These are phyloP conservation scores for Mortierella claussenii DNA, from an alignment of 192 early-diverging fungal species.

Conservation along the genomic window DNA sequence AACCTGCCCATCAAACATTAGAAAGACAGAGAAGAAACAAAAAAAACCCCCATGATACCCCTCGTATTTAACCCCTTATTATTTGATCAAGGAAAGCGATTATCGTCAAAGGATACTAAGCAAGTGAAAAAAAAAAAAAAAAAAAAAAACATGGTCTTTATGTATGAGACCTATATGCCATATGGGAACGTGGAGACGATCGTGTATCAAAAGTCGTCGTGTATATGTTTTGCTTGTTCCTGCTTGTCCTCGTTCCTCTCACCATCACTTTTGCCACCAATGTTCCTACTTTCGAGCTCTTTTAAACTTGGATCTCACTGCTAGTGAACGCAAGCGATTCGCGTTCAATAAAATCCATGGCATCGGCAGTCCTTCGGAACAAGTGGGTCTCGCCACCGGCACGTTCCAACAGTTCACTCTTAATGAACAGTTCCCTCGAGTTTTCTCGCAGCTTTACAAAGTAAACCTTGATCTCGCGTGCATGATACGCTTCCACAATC, in stretches of 20 bases:
- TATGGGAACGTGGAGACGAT: no score
- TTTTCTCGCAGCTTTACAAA: constrained; percentile 89
- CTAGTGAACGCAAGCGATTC: constrained; percentile 30
- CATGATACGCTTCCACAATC: constrained; percentile 88
- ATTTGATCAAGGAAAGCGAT: no score
- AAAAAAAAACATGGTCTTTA: no score
- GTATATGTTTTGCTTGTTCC: not conserved
- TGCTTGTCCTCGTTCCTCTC: not conserved
- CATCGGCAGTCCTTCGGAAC: constrained; percentile 68
- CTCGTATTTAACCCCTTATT: not conserved
- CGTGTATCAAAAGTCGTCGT: no score
- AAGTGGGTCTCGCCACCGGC: constrained; percentile 72
- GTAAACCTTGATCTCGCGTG: constrained; percentile 84
- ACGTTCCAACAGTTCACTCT: constrained; percentile 71
- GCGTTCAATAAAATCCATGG: constrained; percentile 63
- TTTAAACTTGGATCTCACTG: constrained; percentile 35
- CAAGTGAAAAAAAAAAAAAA: no score
- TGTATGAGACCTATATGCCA: no score
- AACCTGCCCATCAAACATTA: not conserved
- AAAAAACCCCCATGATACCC: not conserved
- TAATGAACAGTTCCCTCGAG: constrained; percentile 76
- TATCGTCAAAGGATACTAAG: no score
- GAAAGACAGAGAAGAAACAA: no score
- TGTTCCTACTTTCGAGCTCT: not conserved
- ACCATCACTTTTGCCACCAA: not conserved